Percentiles rank a stretch among this genome's conserved stretches.
Conservation (phyloP, 805 yeast genomes). For the Metschnikowia anglica region DNA sequence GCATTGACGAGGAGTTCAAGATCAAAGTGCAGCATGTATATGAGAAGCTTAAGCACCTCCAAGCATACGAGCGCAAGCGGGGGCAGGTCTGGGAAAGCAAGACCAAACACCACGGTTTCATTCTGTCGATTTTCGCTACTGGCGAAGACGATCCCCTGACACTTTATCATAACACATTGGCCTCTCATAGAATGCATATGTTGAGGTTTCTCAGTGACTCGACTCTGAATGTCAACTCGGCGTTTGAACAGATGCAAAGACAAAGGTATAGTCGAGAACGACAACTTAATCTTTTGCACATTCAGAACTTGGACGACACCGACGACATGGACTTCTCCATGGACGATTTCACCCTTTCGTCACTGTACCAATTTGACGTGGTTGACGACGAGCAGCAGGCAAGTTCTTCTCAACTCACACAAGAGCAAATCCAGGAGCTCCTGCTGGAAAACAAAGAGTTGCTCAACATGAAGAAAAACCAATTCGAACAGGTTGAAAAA, state of each 20-base stretch:
- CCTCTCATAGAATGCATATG: constrained; percentile 48
- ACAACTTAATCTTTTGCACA: constrained; percentile 36
- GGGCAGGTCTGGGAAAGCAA: constrained; percentile 20
- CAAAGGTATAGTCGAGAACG: constrained; percentile 45
- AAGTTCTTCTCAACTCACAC: too few relatives aligned
- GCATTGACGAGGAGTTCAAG: constrained; percentile 55
- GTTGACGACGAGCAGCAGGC: too few relatives aligned
- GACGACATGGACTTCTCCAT: constrained; percentile 19
- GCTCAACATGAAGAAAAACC: constrained; percentile 55
- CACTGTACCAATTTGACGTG: constrained; percentile 15
- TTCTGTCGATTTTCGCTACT: constrained; percentile 24
- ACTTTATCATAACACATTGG: constrained; percentile 34
- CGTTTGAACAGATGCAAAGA: constrained; percentile 50
- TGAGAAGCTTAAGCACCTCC: constrained; percentile 49
- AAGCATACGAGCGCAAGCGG: constrained; percentile 52
- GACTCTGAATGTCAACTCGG: constrained; percentile 42
- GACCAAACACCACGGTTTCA: constrained; percentile 19
- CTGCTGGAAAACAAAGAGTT: constrained; percentile 59
- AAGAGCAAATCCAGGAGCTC: constrained; percentile 57
- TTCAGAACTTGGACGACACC: constrained; percentile 42
- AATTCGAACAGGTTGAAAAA: constrained; percentile 57
- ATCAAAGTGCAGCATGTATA: constrained; percentile 51
- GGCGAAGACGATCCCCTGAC: constrained; percentile 37
- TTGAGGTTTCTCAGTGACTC: constrained; percentile 48
- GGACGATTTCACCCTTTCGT: constrained; percentile 14